Percentiles rank a stretch among this genome's conserved stretches.
Evolutionary conservation across 2,329 filamentous ascomycete species (phyloP).

Genomic region (Penicillium sp.): DNA sequence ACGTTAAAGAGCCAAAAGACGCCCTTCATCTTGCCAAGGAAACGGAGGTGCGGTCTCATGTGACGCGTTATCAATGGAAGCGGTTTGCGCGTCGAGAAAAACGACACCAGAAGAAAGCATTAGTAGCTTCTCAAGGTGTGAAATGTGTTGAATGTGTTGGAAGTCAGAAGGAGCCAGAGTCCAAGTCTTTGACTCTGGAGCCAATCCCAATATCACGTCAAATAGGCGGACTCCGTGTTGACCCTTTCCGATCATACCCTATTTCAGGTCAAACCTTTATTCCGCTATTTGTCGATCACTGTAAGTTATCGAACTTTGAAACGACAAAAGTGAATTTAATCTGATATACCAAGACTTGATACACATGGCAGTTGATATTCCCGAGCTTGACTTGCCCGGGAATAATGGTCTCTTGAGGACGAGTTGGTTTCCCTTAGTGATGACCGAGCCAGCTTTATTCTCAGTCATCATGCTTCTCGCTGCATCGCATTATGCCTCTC

Average conservation of each 20-base stretch:
- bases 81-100: background rate
- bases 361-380: slow-evolving; percentile 44
- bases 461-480: slow-evolving; percentile 44
- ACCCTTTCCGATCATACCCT: slow-evolving; percentile 38
- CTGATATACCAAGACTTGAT: slow-evolving; percentile 28
- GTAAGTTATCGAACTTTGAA: slow-evolving; percentile 23
- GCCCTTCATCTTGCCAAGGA: slow-evolving; percentile 26
- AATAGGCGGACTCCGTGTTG: slow-evolving; percentile 27
- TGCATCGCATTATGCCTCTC: slow-evolving; percentile 41
- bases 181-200: background rate
- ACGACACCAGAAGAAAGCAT: background rate
- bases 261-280: slow-evolving; percentile 37
- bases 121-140: background rate
- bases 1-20: slow-evolving; percentile 25
- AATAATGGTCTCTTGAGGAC: slow-evolving; percentile 37
- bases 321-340: background rate
- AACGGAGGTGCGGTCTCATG: slow-evolving; percentile 26
- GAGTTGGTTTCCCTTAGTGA: slow-evolving; percentile 43
- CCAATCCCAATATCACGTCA: slow-evolving; percentile 12
- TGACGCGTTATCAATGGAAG: slow-evolving; percentile 28
- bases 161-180: background rate
- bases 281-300: slow-evolving; percentile 33
- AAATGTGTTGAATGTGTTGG: background rate
- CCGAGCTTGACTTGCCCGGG: slow-evolving; percentile 39
- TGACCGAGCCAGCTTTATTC: slow-evolving; percentile 41